These are phyloP conservation scores for Aureobasidium namibiae DNA, from an alignment of 2,329 filamentous ascomycete genomes.

Conservation along the genomic window DNA sequence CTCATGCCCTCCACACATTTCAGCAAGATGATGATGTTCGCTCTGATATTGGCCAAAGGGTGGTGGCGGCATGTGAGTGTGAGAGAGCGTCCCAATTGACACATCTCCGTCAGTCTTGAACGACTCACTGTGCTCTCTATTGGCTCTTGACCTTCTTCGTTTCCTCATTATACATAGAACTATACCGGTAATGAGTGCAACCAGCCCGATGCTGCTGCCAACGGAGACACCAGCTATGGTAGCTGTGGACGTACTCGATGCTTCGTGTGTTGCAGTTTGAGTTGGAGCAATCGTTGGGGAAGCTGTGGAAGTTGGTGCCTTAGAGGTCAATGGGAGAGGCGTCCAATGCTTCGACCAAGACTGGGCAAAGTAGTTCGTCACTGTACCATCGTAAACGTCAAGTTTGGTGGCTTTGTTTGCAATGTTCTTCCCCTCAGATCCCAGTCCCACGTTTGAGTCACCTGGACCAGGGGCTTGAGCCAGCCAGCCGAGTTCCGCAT, in stretches of 20 bases:
- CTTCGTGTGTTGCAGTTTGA: not conserved
- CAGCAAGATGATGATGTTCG: not conserved
- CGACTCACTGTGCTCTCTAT: no score
- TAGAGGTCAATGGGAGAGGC: not conserved
- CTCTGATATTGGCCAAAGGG: not conserved
- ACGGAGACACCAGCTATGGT: not conserved
- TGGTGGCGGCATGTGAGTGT: not conserved
- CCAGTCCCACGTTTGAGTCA: not conserved
- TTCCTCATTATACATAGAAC: not conserved
- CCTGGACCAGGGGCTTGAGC: conserved; percentile 35
- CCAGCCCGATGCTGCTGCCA: not conserved
- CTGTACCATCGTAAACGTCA: not conserved
- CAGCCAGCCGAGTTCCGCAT: conserved; percentile 28
- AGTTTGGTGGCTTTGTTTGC: not conserved
- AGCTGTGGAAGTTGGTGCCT: not conserved
- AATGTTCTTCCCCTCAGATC: not conserved
- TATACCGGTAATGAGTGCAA: not conserved
- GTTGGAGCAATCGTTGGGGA: not conserved
- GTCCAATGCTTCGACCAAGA: not conserved
- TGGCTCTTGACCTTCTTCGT: not conserved
- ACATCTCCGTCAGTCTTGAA: not conserved
- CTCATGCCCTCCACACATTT: no score
- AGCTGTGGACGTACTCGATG: not conserved
- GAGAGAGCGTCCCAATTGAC: not conserved
- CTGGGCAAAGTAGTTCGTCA: not conserved